Conservation (phyloP, 805 yeast genomes). For the Sungouiella blattae region DNA sequence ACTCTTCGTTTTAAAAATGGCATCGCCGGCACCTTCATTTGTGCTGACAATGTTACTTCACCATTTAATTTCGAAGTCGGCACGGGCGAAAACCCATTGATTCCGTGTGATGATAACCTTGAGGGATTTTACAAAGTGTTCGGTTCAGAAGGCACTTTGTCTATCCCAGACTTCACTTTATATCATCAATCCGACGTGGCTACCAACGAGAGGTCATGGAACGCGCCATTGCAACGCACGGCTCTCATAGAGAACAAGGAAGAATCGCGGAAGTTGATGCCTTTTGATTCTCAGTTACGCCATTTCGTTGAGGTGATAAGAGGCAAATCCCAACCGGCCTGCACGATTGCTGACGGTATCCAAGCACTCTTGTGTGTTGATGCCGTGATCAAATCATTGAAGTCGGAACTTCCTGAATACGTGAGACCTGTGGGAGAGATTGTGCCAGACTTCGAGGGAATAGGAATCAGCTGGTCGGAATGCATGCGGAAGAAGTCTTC, state of each 20-base stretch:
- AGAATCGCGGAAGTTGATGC: slow-evolving; percentile 18
- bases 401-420: slow-evolving; percentile 30
- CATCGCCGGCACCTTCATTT: slow-evolving; percentile 38
- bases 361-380: slow-evolving; percentile 34
- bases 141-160: slow-evolving; percentile 37
- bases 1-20: slow-evolving; percentile 37
- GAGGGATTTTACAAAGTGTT: slow-evolving; percentile 35
- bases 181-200: slow-evolving; percentile 22
- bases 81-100: slow-evolving; percentile 42
- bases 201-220: slow-evolving; percentile 18
- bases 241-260: slow-evolving; percentile 11
- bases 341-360: slow-evolving; percentile 37
- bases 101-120: slow-evolving; percentile 27
- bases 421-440: slow-evolving; percentile 25
- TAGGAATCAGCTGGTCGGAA: too few relatives aligned
- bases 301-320: slow-evolving; percentile 35
- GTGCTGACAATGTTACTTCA: slow-evolving; percentile 39
- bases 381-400: slow-evolving; percentile 31
- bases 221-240: slow-evolving; percentile 17
- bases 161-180: slow-evolving; percentile 34
- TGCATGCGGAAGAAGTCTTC: too few relatives aligned
- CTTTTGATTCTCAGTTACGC: slow-evolving; percentile 36
- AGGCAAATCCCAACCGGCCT: slow-evolving; percentile 25
- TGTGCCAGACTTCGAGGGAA: slow-evolving; percentile 1
- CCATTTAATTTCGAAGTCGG: slow-evolving; percentile 41